Percentiles rank a stretch among this genome's conserved stretches.
Evolutionary conservation across 495 filamentous ascomycete genomes (phyloP).

Genomic region (Penicillium ochrochloron): DNA sequence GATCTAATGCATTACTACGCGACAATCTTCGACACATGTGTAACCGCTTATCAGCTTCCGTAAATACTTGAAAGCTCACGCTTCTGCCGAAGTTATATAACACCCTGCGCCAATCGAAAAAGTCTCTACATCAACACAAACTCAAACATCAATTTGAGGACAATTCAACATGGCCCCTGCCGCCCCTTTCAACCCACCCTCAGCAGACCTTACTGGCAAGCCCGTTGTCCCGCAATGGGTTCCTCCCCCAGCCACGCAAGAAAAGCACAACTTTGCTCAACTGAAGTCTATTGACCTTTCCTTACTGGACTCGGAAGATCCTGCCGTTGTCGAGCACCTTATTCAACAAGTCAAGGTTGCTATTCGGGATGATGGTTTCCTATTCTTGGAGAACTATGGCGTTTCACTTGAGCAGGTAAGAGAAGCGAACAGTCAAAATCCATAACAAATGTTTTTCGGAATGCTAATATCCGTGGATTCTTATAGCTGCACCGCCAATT

Average conservation of each 20-base stretch:
- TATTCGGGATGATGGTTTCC: constrained; percentile 51
- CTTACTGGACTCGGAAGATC: constrained; percentile 39
- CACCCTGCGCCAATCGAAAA: neutral
- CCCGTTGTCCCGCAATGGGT: constrained; percentile 49
- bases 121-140: neutral
- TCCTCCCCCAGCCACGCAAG: constrained; percentile 42
- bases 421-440: neutral
- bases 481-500: constrained; percentile 50
- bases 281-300: constrained; percentile 49
- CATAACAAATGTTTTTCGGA: neutral
- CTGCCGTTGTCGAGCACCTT: constrained; percentile 42
- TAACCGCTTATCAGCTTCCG: neutral
- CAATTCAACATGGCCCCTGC: constrained; percentile 33
- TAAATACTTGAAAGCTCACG: neutral
- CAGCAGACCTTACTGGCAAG: constrained; percentile 40
- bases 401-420: constrained; percentile 50
- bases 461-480: neutral
- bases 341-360: constrained; percentile 45
- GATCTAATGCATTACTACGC: neutral
- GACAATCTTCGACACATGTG: neutral
- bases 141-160: neutral
- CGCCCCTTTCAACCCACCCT: constrained; percentile 47
- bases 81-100: neutral
- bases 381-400: constrained; percentile 54
- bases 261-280: constrained; percentile 43